Percentiles rank a stretch among this genome's conserved stretches.
phyloP scores from a whole-genome alignment of 139 green algal species.

The Tetradesmus obliquus region DNA sequence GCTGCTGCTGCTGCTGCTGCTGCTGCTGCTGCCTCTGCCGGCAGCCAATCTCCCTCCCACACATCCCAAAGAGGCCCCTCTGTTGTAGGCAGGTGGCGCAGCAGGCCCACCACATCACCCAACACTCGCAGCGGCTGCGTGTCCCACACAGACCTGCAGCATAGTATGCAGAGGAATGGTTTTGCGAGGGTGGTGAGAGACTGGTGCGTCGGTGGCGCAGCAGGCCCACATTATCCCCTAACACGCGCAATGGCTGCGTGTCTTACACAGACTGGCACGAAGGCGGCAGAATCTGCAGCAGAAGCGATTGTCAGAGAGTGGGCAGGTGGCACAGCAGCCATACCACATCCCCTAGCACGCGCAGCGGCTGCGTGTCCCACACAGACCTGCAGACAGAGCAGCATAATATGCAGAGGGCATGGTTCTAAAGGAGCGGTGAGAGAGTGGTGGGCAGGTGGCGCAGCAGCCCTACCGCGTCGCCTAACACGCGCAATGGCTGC shows the following conservation, averaged over 20 bases:
- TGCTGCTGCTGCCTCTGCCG: not conserved
- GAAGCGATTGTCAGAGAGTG: too few relatives aligned
- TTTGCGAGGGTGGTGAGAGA: too few relatives aligned
- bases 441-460: not conserved
- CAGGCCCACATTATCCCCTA: not conserved
- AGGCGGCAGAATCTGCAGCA: not conserved
- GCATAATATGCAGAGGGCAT: not conserved
- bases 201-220: not conserved
- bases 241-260: not conserved
- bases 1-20: not conserved
- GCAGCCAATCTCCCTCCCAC: not conserved
- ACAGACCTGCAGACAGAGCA: not conserved
- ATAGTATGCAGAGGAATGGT: not conserved
- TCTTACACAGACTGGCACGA: not conserved
- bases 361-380: not conserved
- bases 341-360: not conserved
- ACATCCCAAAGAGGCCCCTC: not conserved
- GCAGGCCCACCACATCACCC: not conserved
- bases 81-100: not conserved
- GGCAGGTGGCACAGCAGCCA: not conserved
- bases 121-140: not conserved
- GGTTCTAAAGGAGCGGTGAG: too few relatives aligned
- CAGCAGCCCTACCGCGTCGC: not conserved
- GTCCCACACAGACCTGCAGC: conserved; percentile 21
- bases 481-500: not conserved